These are phyloP conservation scores for Pythium sukuiense DNA, from an alignment of 352 stramenopile genomes.

Conservation along the genomic window DNA sequence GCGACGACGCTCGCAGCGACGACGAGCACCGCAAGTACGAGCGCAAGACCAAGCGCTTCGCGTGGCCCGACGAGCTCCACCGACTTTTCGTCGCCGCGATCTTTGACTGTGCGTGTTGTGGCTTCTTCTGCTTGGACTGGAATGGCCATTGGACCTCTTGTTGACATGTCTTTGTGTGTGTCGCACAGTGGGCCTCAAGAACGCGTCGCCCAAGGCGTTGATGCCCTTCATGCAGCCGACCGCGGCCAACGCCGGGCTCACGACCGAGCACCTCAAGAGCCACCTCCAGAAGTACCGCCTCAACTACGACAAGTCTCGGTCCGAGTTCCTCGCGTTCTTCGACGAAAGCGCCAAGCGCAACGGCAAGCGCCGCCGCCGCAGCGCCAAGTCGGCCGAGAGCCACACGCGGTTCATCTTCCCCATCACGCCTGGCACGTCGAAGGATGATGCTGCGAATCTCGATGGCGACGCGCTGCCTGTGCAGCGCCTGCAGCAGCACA, in stretches of 20 bases:
- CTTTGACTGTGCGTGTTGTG: slow-evolving; percentile 61
- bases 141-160: neutral
- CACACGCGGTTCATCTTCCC: slow-evolving; percentile 29
- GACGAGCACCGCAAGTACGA: slow-evolving; percentile 78
- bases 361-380: slow-evolving; percentile 51
- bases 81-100: slow-evolving; percentile 85
- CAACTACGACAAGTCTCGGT: slow-evolving; percentile 80
- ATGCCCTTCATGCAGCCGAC: slow-evolving; percentile 50
- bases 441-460: neutral
- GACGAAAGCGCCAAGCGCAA: slow-evolving; percentile 73
- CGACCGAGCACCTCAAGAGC: slow-evolving; percentile 85
- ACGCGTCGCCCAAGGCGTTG: slow-evolving; percentile 81
- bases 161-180: neutral
- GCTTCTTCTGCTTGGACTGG: neutral
- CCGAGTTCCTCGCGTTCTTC: slow-evolving; percentile 84
- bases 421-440: slow-evolving; percentile 7
- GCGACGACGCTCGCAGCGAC: neutral
- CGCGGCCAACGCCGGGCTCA: slow-evolving; percentile 68
- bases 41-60: slow-evolving; percentile 87
- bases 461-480: neutral
- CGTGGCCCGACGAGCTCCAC: slow-evolving; percentile 87
- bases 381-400: slow-evolving; percentile 21
- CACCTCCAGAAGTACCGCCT: slow-evolving; percentile 88
- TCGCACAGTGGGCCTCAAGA: slow-evolving; percentile 73
- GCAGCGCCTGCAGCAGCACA: neutral